Evolutionary conservation across 805 yeast genomes (phyloP).

Genomic region (Candida sphagnicola): DNA sequence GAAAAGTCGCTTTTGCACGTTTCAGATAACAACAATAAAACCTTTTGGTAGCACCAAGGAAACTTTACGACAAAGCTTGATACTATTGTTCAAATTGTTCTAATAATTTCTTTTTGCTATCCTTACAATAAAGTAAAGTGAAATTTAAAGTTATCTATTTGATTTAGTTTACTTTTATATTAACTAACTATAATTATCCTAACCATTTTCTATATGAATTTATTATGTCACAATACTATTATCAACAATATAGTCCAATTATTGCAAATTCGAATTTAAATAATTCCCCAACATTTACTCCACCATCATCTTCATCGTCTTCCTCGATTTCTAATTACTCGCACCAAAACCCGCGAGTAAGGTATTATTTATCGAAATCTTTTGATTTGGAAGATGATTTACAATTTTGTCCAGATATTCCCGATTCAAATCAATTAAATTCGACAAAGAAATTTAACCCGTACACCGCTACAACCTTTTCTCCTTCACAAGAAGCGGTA

Average conservation of each 20-base stretch:
- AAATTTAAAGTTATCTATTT: too few species aligned
- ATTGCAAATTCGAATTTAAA: not conserved
- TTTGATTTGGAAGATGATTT: conserved; percentile 62
- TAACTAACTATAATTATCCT: too few species aligned
- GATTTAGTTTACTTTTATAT: too few species aligned
- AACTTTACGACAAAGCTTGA: too few species aligned
- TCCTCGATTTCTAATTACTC: conserved; percentile 22
- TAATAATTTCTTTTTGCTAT: too few species aligned
- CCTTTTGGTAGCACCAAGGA: too few species aligned
- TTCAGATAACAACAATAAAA: too few species aligned
- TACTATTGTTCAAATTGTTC: too few species aligned
- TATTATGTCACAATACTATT: conserved; percentile 2
- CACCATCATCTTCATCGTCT: conserved; percentile 1
- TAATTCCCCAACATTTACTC: conserved; percentile 2
- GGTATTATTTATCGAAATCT: conserved; percentile 56
- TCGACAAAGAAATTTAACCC: conserved; percentile 56
- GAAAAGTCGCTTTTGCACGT: too few species aligned
- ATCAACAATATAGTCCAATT: conserved; percentile 4
- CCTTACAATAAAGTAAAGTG: too few species aligned
- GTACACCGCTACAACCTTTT: conserved; percentile 59
- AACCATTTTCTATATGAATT: too few species aligned
- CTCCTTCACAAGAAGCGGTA: conserved; percentile 44
- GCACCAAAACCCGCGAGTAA: conserved; percentile 46
- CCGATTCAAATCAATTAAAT: conserved; percentile 21
- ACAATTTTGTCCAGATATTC: conserved; percentile 62